Conservation (phyloP, 1,139 yeast species). For the Hansenula sp. region DNA sequence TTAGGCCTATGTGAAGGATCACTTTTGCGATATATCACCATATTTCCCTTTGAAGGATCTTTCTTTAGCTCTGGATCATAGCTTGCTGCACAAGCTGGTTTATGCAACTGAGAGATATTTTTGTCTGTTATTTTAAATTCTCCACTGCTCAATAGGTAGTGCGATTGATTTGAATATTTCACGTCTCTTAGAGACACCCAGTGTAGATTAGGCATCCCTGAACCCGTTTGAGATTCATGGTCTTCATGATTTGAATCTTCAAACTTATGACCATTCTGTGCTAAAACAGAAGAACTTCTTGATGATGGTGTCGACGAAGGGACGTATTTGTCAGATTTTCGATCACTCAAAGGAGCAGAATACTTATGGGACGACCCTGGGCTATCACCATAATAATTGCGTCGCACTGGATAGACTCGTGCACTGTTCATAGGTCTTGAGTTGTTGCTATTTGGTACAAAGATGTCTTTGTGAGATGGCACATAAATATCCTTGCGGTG, state of each 20-base stretch:
- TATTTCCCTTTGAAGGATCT: constrained; percentile 34
- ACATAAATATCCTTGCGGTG: constrained; percentile 5
- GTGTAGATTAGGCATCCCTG: background rate
- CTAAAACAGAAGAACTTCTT: too few relatives aligned
- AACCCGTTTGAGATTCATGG: background rate
- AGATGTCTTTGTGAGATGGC: constrained; percentile 3
- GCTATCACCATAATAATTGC: background rate
- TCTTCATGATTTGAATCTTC: too few relatives aligned
- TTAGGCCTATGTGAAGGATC: constrained; percentile 27
- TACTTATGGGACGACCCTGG: too few relatives aligned
- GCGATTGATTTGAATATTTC: constrained; percentile 7
- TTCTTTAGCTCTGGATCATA: constrained; percentile 57
- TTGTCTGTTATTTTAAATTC: constrained; percentile 4
- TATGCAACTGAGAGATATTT: constrained; percentile 6
- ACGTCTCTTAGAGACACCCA: background rate
- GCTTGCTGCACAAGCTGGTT: constrained; percentile 36
- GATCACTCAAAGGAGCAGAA: background rate
- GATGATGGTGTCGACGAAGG: background rate
- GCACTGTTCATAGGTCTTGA: background rate
- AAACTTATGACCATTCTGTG: too few relatives aligned
- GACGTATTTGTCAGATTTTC: background rate
- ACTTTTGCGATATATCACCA: constrained; percentile 34
- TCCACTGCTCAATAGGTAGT: constrained; percentile 8
- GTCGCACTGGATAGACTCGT: background rate
- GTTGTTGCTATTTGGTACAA: background rate